A percentile compares a stretch with the other conserved stretches of the same genome.
phyloP scores from a whole-genome alignment of 257 asterid species.

The Solanum infundibuliforme region DNA sequence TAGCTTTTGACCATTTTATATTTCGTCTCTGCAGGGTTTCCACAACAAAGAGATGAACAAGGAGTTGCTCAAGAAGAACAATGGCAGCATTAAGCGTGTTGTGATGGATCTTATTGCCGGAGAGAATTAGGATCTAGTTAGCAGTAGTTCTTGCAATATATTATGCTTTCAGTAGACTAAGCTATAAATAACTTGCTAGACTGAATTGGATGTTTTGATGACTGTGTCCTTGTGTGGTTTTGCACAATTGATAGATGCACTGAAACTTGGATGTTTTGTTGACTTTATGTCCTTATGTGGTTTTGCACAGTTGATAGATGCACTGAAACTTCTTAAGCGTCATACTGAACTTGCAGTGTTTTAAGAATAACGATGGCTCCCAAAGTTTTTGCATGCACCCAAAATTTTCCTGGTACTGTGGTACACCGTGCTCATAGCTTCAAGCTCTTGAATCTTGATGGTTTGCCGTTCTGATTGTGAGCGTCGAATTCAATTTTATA shows the following conservation, averaged over 20 bases:
- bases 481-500: neutral
- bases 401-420: neutral
- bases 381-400: neutral
- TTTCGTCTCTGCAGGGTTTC: slow-evolving; percentile 53
- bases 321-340: neutral
- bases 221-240: neutral
- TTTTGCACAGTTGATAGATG: neutral
- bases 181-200: neutral
- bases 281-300: neutral
- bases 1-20: neutral
- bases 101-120: slow-evolving; percentile 67
- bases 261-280: neutral
- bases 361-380: neutral
- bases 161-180: neutral
- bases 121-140: slow-evolving; percentile 15
- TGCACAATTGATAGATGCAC: neutral
- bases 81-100: slow-evolving; percentile 68
- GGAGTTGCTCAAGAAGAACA: slow-evolving; percentile 65
- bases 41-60: slow-evolving; percentile 36
- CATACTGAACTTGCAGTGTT: neutral
- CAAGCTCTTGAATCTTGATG: slow-evolving; percentile 58
- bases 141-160: neutral
- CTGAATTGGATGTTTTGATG: neutral
- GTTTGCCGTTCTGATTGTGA: slow-evolving; percentile 12
- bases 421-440: slow-evolving; percentile 22